These are phyloP conservation scores for Thecamonas trahens DNA, from an alignment of 78 protist species.

Conservation along the genomic window DNA sequence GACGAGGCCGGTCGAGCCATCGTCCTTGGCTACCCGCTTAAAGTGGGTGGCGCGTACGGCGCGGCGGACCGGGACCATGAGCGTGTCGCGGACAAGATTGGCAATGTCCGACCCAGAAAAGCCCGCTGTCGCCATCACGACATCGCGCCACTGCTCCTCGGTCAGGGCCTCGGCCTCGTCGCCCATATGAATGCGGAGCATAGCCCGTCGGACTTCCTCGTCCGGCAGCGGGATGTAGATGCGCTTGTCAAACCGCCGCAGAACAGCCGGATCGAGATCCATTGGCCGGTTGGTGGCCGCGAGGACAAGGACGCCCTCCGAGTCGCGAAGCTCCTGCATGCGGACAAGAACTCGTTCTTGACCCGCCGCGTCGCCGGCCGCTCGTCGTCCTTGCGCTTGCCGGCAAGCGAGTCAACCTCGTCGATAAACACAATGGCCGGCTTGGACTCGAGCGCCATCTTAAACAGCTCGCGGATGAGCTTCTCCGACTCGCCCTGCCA, in stretches of 20 bases:
- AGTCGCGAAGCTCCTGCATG: constrained; percentile 59
- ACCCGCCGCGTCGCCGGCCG: constrained; percentile 87
- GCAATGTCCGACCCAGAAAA: constrained; percentile 86
- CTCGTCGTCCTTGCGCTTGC: constrained; percentile 84
- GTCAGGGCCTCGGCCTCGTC: constrained; percentile 56
- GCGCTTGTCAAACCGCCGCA: constrained; percentile 84
- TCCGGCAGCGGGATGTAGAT: constrained; percentile 89
- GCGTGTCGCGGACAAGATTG: constrained; percentile 78
- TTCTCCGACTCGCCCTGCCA: constrained; percentile 95
- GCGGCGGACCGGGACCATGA: constrained; percentile 91
- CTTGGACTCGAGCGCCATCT: constrained; percentile 81
- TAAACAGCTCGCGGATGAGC: constrained; percentile 85
- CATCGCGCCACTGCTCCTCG: constrained; percentile 31
- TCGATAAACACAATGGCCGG: constrained; percentile 96
- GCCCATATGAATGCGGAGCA: constrained; percentile 84
- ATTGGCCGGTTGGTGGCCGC: constrained; percentile 99
- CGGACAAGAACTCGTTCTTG: constrained; percentile 92
- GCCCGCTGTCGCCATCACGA: constrained; percentile 29
- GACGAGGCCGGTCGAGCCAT: no score
- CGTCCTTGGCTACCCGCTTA: constrained; percentile 53
- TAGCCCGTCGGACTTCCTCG: constrained; percentile 54
- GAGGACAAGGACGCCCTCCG: constrained; percentile 88
- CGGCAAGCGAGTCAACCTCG: constrained; percentile 93
- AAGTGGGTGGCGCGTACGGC: constrained; percentile 92
- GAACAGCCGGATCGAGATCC: constrained; percentile 93